Conservation (phyloP, 2,329 filamentous ascomycete genomes). For the Colletotrichum sansevieriae region DNA sequence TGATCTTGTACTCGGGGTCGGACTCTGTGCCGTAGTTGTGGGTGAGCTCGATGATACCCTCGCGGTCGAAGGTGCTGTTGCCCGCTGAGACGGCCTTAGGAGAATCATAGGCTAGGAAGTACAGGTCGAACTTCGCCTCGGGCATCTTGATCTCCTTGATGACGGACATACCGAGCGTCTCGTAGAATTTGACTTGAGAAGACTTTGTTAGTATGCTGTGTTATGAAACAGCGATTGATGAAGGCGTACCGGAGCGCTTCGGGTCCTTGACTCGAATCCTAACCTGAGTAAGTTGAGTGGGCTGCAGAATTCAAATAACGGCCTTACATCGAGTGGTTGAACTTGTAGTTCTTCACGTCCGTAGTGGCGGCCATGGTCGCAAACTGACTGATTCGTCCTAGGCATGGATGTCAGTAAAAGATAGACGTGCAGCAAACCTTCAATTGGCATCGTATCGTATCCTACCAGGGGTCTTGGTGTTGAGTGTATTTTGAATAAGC, state of each 20-base stretch:
- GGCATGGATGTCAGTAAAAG: background rate
- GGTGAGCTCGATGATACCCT: constrained; percentile 89
- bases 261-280: constrained; percentile 97
- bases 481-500: constrained; percentile 34
- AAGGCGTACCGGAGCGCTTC: constrained; percentile 74
- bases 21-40: constrained; percentile 90
- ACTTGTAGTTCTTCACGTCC: constrained; percentile 81
- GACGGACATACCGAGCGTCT: constrained; percentile 88
- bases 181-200: constrained; percentile 85
- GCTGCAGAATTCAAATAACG: accelerated
- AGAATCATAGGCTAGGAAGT: constrained; percentile 92
- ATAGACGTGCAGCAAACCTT: background rate
- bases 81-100: constrained; percentile 80
- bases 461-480: constrained; percentile 22
- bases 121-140: constrained; percentile 92
- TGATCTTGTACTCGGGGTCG: constrained; percentile 83
- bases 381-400: constrained; percentile 44
- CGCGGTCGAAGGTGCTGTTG: constrained; percentile 81
- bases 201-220: constrained; percentile 19
- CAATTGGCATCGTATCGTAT: no score
- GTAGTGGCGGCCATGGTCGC: constrained; percentile 77
- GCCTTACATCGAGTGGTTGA: constrained; percentile 84
- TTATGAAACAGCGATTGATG: background rate
- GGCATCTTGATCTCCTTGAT: constrained; percentile 86
- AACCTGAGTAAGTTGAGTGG: constrained; percentile 40